phyloP scores from a whole-genome alignment of 139 green algal species.

The Chlorella sp. region DNA sequence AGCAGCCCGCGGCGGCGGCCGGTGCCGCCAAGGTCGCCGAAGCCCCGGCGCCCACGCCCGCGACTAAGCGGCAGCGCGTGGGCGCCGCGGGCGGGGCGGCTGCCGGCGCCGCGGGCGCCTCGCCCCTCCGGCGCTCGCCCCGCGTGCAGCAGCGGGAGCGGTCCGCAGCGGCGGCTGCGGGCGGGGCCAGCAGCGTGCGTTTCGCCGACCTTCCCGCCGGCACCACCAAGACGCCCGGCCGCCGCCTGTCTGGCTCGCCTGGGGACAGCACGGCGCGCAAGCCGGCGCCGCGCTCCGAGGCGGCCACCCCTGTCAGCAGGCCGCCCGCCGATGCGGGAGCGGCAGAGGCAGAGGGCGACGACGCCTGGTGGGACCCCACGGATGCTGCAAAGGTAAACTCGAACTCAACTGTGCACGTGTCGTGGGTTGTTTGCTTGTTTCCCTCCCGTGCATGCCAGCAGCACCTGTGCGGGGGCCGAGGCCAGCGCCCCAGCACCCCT shows the following conservation, averaged over 20 bases:
- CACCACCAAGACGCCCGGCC: not conserved
- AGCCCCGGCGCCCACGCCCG: not conserved
- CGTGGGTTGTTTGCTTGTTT: not conserved
- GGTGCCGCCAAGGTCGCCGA: too few relatives aligned
- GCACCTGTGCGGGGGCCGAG: not conserved
- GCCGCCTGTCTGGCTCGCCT: not conserved
- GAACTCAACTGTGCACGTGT: too few relatives aligned
- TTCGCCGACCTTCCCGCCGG: not conserved
- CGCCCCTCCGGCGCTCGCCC: not conserved
- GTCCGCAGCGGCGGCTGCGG: not conserved
- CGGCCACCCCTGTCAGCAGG: not conserved
- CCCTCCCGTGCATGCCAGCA: too few relatives aligned
- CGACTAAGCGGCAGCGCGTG: constrained; percentile 1
- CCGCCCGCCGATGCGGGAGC: not conserved
- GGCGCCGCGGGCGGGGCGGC: not conserved
- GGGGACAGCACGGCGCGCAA: not conserved
- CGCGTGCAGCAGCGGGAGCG: too few relatives aligned
- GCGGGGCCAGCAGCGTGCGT: not conserved
- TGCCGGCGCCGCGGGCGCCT: not conserved
- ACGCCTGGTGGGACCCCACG: constrained; percentile 26
- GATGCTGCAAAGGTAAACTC: constrained; percentile 14
- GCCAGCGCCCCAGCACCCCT: not conserved
- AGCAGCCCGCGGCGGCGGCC: too few relatives aligned
- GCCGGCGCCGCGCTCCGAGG: not conserved
- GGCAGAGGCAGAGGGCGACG: not conserved